These are phyloP conservation scores for Fomitopsis pinicola DNA, from an alignment of 1,284 basidiomycete genomes.

Conservation along the genomic window DNA sequence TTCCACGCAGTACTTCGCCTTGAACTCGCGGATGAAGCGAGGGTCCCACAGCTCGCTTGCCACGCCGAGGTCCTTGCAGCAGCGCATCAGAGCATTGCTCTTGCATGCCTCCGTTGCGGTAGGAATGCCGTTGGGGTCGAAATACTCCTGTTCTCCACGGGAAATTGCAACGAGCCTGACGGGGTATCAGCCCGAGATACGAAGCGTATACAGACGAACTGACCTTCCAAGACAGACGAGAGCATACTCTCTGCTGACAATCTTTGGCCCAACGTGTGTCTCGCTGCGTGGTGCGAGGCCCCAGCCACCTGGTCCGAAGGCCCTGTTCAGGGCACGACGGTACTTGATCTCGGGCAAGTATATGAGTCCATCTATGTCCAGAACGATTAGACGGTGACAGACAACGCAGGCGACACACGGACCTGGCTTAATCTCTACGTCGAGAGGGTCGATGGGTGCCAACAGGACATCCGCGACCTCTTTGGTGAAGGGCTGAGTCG, in stretches of 20 bases:
- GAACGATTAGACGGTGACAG: not conserved
- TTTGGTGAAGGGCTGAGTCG: conserved; percentile 72
- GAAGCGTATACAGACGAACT: not conserved
- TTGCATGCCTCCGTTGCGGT: conserved; percentile 96
- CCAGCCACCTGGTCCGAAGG: conserved; percentile 98
- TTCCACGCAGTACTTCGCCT: conserved; percentile 79
- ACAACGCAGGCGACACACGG: not conserved
- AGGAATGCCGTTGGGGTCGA: conserved; percentile 86
- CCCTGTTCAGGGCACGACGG: conserved; percentile 88
- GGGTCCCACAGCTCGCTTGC: conserved; percentile 99
- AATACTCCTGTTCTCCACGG: conserved; percentile 96
- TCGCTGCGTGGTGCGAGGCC: conserved; percentile 92
- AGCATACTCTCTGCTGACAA: conserved; percentile 93
- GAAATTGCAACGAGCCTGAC: conserved; percentile 85
- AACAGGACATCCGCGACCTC: conserved; percentile 75
- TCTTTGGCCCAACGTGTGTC: conserved; percentile 84
- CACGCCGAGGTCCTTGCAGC: conserved; percentile 95
- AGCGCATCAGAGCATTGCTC: conserved; percentile 96
- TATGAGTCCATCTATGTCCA: conserved; percentile 78
- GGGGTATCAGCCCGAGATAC: not conserved
- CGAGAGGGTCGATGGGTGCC: conserved; percentile 70
- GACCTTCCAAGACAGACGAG: conserved; percentile 91
- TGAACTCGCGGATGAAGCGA: conserved; percentile 92
- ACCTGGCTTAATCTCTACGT: conserved; percentile 96
- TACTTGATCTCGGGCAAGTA: conserved; percentile 99